phyloP scores from a whole-genome alignment of 192 early-diverging fungal genomes.

The Backusella luteola region DNA sequence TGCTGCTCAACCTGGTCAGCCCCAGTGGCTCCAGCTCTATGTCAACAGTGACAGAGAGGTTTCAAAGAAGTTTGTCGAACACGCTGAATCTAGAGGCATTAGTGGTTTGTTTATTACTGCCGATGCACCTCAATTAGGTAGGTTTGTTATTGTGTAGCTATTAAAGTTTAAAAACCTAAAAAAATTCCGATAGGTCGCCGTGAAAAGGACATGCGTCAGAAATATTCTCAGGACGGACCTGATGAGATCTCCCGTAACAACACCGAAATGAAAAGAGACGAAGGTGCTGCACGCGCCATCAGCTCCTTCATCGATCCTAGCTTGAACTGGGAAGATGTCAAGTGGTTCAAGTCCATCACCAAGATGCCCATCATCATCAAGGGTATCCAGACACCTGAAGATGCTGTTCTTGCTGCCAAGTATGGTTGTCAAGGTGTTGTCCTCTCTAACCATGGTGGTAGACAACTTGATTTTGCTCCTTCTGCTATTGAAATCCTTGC shows the following conservation, averaged over 20 bases:
- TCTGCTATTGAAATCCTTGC: slow-evolving; percentile 80
- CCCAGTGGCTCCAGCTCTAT: slow-evolving; percentile 82
- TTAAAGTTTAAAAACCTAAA: neutral
- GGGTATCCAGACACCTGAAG: slow-evolving; percentile 87
- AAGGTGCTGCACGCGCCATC: slow-evolving; percentile 71
- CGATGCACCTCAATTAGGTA: slow-evolving; percentile 69
- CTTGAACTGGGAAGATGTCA: slow-evolving; percentile 85
- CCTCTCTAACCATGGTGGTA: slow-evolving; percentile 95
- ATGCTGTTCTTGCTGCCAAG: slow-evolving; percentile 82
- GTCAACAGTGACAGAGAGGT: slow-evolving; percentile 69
- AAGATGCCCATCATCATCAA: slow-evolving; percentile 88
- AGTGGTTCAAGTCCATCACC: slow-evolving; percentile 85
- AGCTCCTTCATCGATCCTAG: slow-evolving; percentile 79
- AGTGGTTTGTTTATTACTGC: slow-evolving; percentile 82
- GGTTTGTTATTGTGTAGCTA: neutral
- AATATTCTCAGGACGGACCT: slow-evolving; percentile 50
- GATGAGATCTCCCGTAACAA: slow-evolving; percentile 26
- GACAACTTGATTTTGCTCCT: slow-evolving; percentile 82
- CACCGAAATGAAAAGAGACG: slow-evolving; percentile 34
- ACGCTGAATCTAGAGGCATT: slow-evolving; percentile 76
- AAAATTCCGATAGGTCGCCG: slow-evolving; percentile 46
- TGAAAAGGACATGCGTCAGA: slow-evolving; percentile 81
- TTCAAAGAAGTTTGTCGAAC: slow-evolving; percentile 62
- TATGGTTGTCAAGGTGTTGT: slow-evolving; percentile 82
- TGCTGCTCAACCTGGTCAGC: slow-evolving; percentile 41